Conservation (phyloP, 768 basidiomycete species). For the Udeniomyces megalosporus region DNA sequence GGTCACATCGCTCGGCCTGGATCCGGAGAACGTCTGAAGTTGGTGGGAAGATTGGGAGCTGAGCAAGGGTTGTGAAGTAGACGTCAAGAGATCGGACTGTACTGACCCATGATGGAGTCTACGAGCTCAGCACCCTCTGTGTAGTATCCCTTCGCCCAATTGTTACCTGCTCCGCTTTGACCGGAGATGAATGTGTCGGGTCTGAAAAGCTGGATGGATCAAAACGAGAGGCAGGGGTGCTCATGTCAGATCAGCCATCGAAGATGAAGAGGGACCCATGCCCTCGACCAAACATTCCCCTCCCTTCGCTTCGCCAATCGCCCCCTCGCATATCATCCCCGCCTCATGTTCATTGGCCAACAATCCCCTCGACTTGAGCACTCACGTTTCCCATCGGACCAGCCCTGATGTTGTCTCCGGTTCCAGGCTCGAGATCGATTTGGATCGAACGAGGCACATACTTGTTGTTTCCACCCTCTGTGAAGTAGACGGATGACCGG, state of each 20-base stretch:
- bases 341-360: too few species aligned
- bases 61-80: too few species aligned
- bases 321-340: too few species aligned
- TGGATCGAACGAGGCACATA: slow-evolving; percentile 83
- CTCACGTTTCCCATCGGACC: slow-evolving; percentile 43
- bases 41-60: not conserved
- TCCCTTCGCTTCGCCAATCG: too few species aligned
- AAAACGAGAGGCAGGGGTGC: not conserved
- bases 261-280: too few species aligned
- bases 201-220: slow-evolving; percentile 42
- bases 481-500: slow-evolving; percentile 16
- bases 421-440: slow-evolving; percentile 76
- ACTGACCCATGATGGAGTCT: slow-evolving; percentile 24
- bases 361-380: too few species aligned
- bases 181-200: slow-evolving; percentile 71
- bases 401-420: slow-evolving; percentile 58
- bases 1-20: slow-evolving; percentile 67
- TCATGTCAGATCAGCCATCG: too few species aligned
- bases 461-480: slow-evolving; percentile 47
- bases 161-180: slow-evolving; percentile 27
- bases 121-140: slow-evolving; percentile 59
- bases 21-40: slow-evolving; percentile 44
- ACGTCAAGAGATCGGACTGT: too few species aligned
- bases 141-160: slow-evolving; percentile 10
- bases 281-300: too few species aligned